Evolutionary conservation across 345 rosid species (phyloP).

Genomic region (Salix koriyanagi): DNA sequence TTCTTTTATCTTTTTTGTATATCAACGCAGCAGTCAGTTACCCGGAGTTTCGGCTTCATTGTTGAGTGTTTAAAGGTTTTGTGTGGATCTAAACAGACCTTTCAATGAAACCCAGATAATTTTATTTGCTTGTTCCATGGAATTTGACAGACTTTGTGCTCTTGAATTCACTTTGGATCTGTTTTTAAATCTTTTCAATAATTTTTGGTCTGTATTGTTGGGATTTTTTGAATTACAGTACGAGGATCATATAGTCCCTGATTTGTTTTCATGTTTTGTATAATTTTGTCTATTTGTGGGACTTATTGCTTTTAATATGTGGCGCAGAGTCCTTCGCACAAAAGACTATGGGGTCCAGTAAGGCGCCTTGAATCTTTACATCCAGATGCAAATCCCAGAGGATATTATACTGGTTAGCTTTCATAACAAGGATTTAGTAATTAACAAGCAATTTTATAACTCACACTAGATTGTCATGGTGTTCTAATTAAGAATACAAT

Average conservation of each 20-base stretch:
- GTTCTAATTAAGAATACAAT: background rate
- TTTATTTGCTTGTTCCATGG: slow-evolving; percentile 4
- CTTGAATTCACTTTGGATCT: slow-evolving; percentile 14
- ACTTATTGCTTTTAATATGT: slow-evolving; percentile 10
- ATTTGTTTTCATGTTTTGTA: background rate
- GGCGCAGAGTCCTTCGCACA: slow-evolving; percentile 61
- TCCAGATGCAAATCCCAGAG: slow-evolving; percentile 87
- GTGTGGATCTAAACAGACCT: slow-evolving; percentile 19
- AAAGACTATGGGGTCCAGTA: slow-evolving; percentile 87
- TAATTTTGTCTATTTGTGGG: slow-evolving; percentile 1
- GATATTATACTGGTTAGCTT: slow-evolving; percentile 60
- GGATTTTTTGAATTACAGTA: background rate
- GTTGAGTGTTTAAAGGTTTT: background rate
- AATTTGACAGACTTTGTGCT: background rate
- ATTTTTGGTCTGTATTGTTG: background rate
- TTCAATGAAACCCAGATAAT: background rate
- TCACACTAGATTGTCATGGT: background rate
- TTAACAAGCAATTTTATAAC: background rate
- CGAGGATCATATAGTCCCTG: background rate
- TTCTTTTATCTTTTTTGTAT: background rate
- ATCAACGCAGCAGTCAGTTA: background rate
- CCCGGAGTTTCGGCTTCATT: background rate
- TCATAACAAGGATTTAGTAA: background rate
- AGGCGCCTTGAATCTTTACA: slow-evolving; percentile 64
- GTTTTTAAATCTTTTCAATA: slow-evolving; percentile 8